Percentiles rank a stretch among this genome's conserved stretches.
Conservation (phyloP, 2,329 filamentous ascomycete genomes). For the Penicillium sp. region DNA sequence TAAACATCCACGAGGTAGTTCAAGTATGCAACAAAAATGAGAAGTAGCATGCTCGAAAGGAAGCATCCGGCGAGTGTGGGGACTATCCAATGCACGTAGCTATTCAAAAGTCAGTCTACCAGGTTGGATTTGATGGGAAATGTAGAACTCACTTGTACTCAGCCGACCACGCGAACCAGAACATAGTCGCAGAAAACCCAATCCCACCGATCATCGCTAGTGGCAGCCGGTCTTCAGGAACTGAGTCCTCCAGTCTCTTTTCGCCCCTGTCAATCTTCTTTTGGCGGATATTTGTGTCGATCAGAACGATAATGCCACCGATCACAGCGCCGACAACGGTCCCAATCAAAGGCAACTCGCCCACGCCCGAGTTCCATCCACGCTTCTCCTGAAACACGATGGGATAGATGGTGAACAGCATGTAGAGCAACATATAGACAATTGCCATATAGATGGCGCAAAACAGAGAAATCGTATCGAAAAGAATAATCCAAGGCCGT, state of each 20-base stretch:
- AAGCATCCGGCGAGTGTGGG: constrained; percentile 44
- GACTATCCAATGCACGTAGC: constrained; percentile 44
- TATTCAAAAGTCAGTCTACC: constrained; percentile 3
- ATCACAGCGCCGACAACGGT: constrained; percentile 17
- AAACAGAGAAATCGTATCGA: constrained; percentile 51
- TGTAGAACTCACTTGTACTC: constrained; percentile 18
- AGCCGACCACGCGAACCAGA: constrained; percentile 44
- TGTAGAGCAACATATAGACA: constrained; percentile 53
- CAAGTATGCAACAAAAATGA: constrained; percentile 51
- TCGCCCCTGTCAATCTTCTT: constrained; percentile 28
- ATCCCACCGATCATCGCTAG: constrained; percentile 23
- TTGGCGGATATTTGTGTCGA: constrained; percentile 37
- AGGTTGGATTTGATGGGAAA: not conserved
- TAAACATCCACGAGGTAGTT: constrained; percentile 54
- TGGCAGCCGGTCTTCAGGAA: constrained; percentile 18
- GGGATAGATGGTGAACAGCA: constrained; percentile 57
- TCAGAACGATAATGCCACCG: constrained; percentile 33
- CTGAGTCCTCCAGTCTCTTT: constrained; percentile 22
- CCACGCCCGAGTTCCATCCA: constrained; percentile 52
- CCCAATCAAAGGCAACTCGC: constrained; percentile 48
- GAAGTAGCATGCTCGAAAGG: constrained; percentile 38
- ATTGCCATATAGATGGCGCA: constrained; percentile 51
- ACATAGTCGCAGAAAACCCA: constrained; percentile 36
- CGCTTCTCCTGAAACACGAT: constrained; percentile 48
- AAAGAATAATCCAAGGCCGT: constrained; percentile 52